Evolutionary conservation across 139 green algal species (phyloP), one percentile per base, ranked within the genome.

Genomic region (Asterochloris sp.): DNA sequence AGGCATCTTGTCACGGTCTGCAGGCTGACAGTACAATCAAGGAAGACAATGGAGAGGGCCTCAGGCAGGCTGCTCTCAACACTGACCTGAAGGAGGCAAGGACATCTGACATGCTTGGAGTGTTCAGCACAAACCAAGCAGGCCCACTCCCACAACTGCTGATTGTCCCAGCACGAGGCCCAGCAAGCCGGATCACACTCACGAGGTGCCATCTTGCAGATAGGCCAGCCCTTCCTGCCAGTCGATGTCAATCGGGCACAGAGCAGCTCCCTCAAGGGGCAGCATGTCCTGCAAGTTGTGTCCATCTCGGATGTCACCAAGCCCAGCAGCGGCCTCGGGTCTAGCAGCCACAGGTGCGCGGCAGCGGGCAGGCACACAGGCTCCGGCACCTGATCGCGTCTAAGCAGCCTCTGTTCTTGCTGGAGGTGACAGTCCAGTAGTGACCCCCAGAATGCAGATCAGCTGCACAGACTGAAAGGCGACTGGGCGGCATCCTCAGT

Each of bases 251-350:
- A 76, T 61, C 68, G 54, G 62, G 38, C n/a, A 29, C 67, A 77
- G 15, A 77, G 68, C 24, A 62, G n/a, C n/a, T n/a, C 60, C 14
- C 60, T 84, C 19, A 73, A 79, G 26, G 80, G 80, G 15, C 69
- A 69, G 11, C 80, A 84, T 38, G 80, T 84, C 9, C 80, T 84
- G 26, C 80, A 84, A 29, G 28, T 84, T 4, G 60, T 78, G 26
- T 60, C 69, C 9, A 62, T 21, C 16, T 69, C 64, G 26, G 80
- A 84, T 74, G 80, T 84, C 12, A 69, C 47, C n/a, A 68, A 84
- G 26, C 80, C 80, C n/a, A 73, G 69, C 60, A 84, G 79, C 26
- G 80, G 79, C 10, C 28, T 77, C 23, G 80, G 80, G 13, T 27
- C 21, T 13, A 74, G n/a, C 23, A 73, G 17, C 15, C 69, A 84